These are phyloP conservation scores for Royoungia palumana DNA, from an alignment of 768 basidiomycete species.

Conservation along the genomic window DNA sequence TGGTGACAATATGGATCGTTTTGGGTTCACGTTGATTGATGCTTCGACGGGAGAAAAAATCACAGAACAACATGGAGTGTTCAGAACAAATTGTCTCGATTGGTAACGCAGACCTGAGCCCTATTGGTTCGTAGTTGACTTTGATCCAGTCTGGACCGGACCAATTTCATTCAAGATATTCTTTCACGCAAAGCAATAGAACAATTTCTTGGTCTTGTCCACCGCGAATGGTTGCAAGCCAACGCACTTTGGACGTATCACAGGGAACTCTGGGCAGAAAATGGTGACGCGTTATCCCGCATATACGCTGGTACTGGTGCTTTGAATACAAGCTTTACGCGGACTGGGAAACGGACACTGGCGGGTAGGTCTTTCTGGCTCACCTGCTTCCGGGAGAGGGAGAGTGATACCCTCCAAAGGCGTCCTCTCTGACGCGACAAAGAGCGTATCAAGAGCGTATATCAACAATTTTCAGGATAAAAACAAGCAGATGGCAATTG, in stretches of 20 bases:
- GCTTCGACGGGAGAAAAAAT: constrained; percentile 62
- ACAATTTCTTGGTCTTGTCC: constrained; percentile 76
- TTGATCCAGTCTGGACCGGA: constrained; percentile 77
- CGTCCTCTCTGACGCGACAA: constrained; percentile 92
- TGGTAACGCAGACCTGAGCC: constrained; percentile 51
- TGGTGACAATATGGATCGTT: constrained; percentile 64
- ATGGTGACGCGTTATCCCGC: constrained; percentile 86
- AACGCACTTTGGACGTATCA: constrained; percentile 79
- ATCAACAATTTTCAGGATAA: constrained; percentile 98
- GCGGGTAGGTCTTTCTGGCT: constrained; percentile 50
- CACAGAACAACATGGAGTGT: constrained; percentile 87
- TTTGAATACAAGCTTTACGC: constrained; percentile 92
- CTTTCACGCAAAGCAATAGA: constrained; percentile 79
- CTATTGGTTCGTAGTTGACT: not conserved
- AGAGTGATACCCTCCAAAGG: constrained; percentile 41
- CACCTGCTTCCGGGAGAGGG: not conserved
- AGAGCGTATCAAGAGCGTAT: constrained; percentile 92
- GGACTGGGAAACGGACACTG: constrained; percentile 90
- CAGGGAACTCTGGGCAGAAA: constrained; percentile 95
- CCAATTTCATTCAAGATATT: constrained; percentile 97
- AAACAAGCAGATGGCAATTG: constrained; percentile 90
- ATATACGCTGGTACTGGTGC: constrained; percentile 95
- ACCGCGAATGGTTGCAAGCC: constrained; percentile 70
- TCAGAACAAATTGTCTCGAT: constrained; percentile 93
- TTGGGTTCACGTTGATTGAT: constrained; percentile 85